Percentiles rank a stretch among this genome's conserved stretches.
Conservation (phyloP, 306 rosid species). For the Inga laurina region DNA sequence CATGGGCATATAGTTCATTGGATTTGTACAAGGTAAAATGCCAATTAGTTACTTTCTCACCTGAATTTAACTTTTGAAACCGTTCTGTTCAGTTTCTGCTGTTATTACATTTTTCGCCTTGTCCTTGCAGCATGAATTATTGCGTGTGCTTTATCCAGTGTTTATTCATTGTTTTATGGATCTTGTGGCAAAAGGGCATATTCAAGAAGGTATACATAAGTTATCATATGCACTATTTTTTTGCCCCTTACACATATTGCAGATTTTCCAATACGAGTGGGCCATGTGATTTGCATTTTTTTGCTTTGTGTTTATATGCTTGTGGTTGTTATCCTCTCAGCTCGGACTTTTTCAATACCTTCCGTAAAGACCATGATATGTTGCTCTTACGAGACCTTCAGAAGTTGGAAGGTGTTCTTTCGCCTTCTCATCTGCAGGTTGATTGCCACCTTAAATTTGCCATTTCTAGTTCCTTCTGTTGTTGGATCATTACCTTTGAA, state of each 20-base stretch:
- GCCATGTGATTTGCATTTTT: conserved; percentile 9
- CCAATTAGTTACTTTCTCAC: neutral
- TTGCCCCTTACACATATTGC: neutral
- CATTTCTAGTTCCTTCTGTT: conserved; percentile 1
- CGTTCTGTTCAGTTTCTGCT: neutral
- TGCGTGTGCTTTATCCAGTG: conserved; percentile 94
- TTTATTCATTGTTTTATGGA: conserved; percentile 97
- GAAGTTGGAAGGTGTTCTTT: conserved; percentile 93
- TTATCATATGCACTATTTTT: neutral
- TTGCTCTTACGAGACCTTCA: conserved; percentile 91
- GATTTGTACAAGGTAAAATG: conserved; percentile 78
- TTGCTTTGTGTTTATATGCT: conserved; percentile 22
- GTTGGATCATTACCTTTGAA: conserved; percentile 23
- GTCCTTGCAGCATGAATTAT: conserved; percentile 82
- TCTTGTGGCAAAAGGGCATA: conserved; percentile 91
- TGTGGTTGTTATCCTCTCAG: conserved; percentile 52
- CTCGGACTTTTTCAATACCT: conserved; percentile 85
- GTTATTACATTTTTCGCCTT: conserved; percentile 6
- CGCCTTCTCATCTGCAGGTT: conserved; percentile 89
- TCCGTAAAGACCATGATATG: conserved; percentile 95
- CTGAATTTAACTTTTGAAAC: conserved; percentile 1
- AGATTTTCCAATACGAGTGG: neutral
- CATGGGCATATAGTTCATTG: conserved; percentile 80
- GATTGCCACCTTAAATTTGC: conserved; percentile 2
- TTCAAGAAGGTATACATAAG: conserved; percentile 74